phyloP scores from a whole-genome alignment of 495 filamentous ascomycete genomes.

The Glarea lozoyensis region DNA sequence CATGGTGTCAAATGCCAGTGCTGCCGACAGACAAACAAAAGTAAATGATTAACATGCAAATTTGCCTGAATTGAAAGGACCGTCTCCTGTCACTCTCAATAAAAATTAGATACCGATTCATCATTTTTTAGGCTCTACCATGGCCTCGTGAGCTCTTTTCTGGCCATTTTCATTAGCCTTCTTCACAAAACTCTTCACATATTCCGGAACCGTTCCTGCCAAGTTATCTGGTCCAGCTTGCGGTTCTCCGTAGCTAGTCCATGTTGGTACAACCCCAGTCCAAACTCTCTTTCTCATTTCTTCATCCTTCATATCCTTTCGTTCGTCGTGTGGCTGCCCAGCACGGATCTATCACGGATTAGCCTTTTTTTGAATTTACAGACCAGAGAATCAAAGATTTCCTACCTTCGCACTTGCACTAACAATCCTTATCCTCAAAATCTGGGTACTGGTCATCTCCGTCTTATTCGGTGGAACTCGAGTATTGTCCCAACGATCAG shows the following conservation, averaged over 20 bases:
- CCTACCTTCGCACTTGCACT: constrained; percentile 78
- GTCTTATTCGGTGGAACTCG: constrained; percentile 59
- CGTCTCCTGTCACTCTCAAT: too few species aligned
- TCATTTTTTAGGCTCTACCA: too few species aligned
- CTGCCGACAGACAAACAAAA: too few species aligned
- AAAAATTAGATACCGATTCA: too few species aligned
- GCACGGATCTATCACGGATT: too few species aligned
- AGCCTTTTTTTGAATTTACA: too few species aligned
- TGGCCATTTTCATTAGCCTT: not conserved
- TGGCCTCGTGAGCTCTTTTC: too few species aligned
- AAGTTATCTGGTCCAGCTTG: constrained; percentile 31
- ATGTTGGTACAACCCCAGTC: constrained; percentile 80
- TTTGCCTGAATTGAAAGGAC: too few species aligned
- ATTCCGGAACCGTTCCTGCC: constrained; percentile 9
- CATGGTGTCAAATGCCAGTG: too few species aligned
- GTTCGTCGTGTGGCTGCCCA: constrained; percentile 63
- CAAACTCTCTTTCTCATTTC: constrained; percentile 54
- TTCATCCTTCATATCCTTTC: constrained; percentile 54
- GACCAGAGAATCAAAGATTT: too few species aligned
- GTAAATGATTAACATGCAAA: too few species aligned
- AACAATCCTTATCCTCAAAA: constrained; percentile 60
- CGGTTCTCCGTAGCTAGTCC: constrained; percentile 56
- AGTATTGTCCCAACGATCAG: constrained; percentile 58
- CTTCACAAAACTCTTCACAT: not conserved
- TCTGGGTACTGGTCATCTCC: constrained; percentile 70